Conservation (phyloP, 805 yeast genomes). For the Wickerhamomyces subpelliculosus region DNA sequence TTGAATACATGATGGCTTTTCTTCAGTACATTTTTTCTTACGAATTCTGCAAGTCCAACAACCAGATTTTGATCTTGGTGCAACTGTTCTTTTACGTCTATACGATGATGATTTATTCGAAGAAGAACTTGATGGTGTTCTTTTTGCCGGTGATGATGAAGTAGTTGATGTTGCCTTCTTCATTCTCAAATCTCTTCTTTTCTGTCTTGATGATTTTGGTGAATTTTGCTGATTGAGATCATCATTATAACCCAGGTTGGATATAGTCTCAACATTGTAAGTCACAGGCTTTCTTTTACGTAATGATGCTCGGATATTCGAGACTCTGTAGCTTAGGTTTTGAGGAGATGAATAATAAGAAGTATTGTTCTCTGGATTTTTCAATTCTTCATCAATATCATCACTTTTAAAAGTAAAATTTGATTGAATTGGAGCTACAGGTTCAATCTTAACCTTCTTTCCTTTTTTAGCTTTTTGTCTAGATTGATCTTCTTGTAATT, state of each 20-base stretch:
- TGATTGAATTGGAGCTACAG: too few relatives aligned
- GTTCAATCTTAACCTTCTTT: too few relatives aligned
- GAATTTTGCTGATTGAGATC: neutral
- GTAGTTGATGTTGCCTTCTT: neutral
- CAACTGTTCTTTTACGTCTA: slow-evolving; percentile 6
- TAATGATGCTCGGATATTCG: neutral
- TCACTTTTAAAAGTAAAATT: too few relatives aligned
- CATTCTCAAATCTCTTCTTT: neutral
- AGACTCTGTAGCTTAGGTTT: too few relatives aligned
- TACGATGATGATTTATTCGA: neutral
- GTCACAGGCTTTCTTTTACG: neutral
- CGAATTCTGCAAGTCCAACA: slow-evolving; percentile 78
- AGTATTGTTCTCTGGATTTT: too few relatives aligned
- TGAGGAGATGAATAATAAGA: too few relatives aligned
- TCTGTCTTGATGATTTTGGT: neutral
- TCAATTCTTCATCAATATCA: too few relatives aligned
- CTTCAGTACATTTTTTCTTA: slow-evolving; percentile 67
- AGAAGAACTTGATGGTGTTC: neutral
- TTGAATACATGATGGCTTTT: slow-evolving; percentile 51
- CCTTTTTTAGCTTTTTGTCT: too few relatives aligned
- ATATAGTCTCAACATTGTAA: neutral
- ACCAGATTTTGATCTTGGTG: slow-evolving; percentile 46
- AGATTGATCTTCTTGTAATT: too few relatives aligned
- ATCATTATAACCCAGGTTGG: too few relatives aligned
- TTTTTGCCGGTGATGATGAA: neutral